Conservation (phyloP, 345 rosid species). For the Orychophragmus violaceus region DNA sequence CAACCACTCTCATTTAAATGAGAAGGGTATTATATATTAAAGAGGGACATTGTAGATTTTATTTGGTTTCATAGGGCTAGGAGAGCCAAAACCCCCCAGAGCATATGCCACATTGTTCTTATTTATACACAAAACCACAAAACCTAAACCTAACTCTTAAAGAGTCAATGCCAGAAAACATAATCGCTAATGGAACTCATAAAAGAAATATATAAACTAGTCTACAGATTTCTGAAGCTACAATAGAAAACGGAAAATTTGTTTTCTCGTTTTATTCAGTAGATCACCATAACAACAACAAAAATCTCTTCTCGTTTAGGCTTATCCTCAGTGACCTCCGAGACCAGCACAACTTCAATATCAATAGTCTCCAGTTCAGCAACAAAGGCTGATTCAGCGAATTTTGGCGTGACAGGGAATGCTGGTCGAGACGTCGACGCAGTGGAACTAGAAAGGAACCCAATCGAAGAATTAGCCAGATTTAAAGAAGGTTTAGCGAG, state of each 20-base stretch:
- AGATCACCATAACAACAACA: conserved; percentile 90
- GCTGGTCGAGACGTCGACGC: conserved; percentile 31
- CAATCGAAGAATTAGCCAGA: conserved; percentile 26
- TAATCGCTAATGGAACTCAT: too few relatives aligned
- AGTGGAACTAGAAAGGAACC: conserved; percentile 24
- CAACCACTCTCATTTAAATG: too few relatives aligned
- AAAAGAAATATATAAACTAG: too few relatives aligned
- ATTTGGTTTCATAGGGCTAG: too few relatives aligned
- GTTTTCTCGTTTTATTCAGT: neutral
- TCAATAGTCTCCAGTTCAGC: conserved; percentile 34
- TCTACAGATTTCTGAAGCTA: too few relatives aligned
- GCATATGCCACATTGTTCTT: too few relatives aligned
- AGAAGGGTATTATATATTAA: too few relatives aligned
- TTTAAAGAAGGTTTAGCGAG: conserved; percentile 29
- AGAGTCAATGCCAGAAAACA: too few relatives aligned
- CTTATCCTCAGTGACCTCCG: conserved; percentile 33
- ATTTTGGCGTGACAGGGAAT: conserved; percentile 34
- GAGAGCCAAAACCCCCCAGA: too few relatives aligned
- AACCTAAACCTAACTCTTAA: too few relatives aligned
- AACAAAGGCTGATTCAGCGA: conserved; percentile 46
- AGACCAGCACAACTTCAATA: conserved; percentile 22
- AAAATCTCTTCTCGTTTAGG: conserved; percentile 89
- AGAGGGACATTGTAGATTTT: too few relatives aligned
- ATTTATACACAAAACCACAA: too few relatives aligned
- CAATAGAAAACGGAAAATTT: neutral